Conservation (phyloP, 768 basidiomycete species). For the Pleurotus eryngii region DNA sequence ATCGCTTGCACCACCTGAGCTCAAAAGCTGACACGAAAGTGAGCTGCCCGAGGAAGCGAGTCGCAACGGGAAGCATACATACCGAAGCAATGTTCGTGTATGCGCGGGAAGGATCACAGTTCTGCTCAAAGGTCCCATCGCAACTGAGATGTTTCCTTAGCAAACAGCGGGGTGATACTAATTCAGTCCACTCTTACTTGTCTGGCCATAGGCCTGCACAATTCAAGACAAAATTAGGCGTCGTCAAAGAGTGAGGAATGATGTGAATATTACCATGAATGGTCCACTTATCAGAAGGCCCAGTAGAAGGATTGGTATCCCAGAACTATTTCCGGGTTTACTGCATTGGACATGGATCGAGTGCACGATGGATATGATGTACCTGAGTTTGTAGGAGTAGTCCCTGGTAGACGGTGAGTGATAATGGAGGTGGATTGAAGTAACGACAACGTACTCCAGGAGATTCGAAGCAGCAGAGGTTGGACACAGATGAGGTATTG, state of each 20-base stretch:
- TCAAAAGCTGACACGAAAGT: constrained; percentile 42
- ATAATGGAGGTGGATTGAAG: neutral
- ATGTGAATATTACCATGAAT: constrained; percentile 42
- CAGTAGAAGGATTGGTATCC: constrained; percentile 48
- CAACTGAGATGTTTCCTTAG: constrained; percentile 41
- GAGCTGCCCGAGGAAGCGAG: neutral
- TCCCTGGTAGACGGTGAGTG: constrained; percentile 10
- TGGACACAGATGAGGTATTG: constrained; percentile 39
- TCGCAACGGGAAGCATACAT: constrained; percentile 20
- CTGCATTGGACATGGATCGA: neutral
- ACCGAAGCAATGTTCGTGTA: constrained; percentile 44
- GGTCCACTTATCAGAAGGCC: constrained; percentile 55
- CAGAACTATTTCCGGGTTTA: constrained; percentile 40
- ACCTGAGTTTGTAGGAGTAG: constrained; percentile 21
- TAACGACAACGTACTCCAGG: constrained; percentile 48
- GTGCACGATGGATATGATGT: neutral
- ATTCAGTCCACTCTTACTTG: constrained; percentile 45
- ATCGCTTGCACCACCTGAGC: constrained; percentile 50
- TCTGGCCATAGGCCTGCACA: constrained; percentile 51
- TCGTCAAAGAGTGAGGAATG: too few relatives aligned
- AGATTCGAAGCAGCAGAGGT: constrained; percentile 63
- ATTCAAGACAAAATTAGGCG: neutral
- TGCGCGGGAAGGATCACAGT: constrained; percentile 47
- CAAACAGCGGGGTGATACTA: neutral
- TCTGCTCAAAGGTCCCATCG: constrained; percentile 37